Base-by-base conservation (phyloP, 2,329 filamentous ascomycete genomes). In the Trichoderma arundinaceum region DNA sequence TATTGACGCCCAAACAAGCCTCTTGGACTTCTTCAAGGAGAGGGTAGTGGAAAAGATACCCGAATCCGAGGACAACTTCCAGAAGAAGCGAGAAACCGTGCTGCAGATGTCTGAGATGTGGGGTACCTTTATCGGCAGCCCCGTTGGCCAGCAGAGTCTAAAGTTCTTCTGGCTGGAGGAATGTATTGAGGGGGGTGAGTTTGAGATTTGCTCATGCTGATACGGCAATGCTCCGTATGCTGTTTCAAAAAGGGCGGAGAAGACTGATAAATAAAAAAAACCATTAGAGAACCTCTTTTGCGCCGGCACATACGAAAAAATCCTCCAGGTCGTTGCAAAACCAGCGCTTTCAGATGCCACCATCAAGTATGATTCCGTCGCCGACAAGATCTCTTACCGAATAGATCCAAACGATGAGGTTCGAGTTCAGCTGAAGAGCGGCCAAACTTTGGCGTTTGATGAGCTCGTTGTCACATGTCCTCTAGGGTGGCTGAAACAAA, bases 161-260 rank as follows among this genome's bases (percentile, higher is more conserved):
- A 91, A 88, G 77, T 92, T 87, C 77, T 91, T 92, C 74, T 92
- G 90, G 89, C 74, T 93, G 5, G 90, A 93, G 73, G 89, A 92
- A 75, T 91, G 89, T 69, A 88, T 92, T 60, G 90, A 92, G 73
- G 90, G 90, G 52, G 85, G 86, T 86, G 73, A 70, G 80, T 19
- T 12, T 22, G 52, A 56, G 17, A 15, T 52, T 5, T 17, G 19
- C 38, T 56, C 19, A 35, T 57, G 4, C n/a, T 33, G 58, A 38
- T 22, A 2, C n/a, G 6, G 61, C 28, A 28, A 28, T 28, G 22
- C 22, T 28, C 22, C 22, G 22, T 28, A 28, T 28, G 12, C 13
- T 56, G 38, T 56, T 32, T 43, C 15, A 4, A 57, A 17, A 32
- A 10, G n/a, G 8, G 8, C n/a, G 13, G 32, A 28, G 15, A 51